These are phyloP conservation scores for Phytophthora brassicae DNA, from an alignment of 352 stramenopile species.

Conservation along the genomic window DNA sequence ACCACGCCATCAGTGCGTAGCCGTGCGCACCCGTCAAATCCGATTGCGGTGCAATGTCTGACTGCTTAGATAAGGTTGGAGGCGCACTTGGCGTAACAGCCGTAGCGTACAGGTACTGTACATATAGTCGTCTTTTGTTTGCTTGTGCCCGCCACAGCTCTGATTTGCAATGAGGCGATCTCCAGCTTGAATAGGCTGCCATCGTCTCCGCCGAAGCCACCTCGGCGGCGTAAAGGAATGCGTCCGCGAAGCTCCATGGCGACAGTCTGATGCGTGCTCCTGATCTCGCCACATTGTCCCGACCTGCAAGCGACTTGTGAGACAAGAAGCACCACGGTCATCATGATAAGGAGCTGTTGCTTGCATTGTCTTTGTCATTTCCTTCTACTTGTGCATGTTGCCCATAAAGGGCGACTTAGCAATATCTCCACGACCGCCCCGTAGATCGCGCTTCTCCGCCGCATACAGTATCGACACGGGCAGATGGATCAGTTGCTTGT, in stretches of 20 bases:
- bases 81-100: no score
- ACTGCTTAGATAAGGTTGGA: slow-evolving; percentile 22
- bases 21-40: no score
- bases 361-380: slow-evolving; percentile 19
- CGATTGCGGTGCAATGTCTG: not conserved
- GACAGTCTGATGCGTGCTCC: slow-evolving; percentile 13
- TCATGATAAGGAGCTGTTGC: slow-evolving; percentile 16
- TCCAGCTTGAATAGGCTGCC: no score
- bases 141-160: no score
- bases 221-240: slow-evolving; percentile 15
- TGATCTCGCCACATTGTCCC: slow-evolving; percentile 28
- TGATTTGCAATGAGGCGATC: no score
- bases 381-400: slow-evolving; percentile 68
- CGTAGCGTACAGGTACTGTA: no score
- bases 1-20: slow-evolving; percentile 25
- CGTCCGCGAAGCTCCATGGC: not conserved
- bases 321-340: slow-evolving; percentile 10
- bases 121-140: no score
- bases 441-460: slow-evolving; percentile 43
- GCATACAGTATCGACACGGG: slow-evolving; percentile 52
- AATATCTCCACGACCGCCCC: slow-evolving; percentile 18
- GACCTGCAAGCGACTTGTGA: slow-evolving; percentile 27
- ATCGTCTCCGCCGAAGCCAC: not conserved
- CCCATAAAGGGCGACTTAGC: slow-evolving; percentile 82
- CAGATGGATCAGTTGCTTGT: slow-evolving; percentile 78